A percentile compares a stretch with the other conserved stretches of the same genome.
These are phyloP conservation scores for Lachnellula willkommii DNA, from an alignment of 2,329 filamentous ascomycete species.

Conservation along the genomic window DNA sequence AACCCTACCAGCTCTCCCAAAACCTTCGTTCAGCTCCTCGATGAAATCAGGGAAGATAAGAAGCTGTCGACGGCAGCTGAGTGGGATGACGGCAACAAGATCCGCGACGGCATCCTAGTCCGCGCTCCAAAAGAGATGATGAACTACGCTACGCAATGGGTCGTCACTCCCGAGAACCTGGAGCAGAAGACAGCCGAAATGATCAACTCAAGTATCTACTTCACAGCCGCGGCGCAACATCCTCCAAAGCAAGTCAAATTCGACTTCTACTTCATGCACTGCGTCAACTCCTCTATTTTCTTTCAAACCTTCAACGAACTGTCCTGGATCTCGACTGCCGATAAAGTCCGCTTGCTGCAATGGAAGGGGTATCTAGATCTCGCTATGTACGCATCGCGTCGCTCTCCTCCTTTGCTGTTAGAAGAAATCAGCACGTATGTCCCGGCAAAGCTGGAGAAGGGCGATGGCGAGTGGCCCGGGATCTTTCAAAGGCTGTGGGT, in stretches of 20 bases:
- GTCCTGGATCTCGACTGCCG: conserved; percentile 52
- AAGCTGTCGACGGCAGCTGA: conserved; percentile 50
- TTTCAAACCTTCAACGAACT: conserved; percentile 63
- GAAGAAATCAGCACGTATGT: conserved; percentile 57
- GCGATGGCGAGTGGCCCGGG: conserved; percentile 30
- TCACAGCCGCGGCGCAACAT: conserved; percentile 50
- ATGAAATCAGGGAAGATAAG: conserved; percentile 50
- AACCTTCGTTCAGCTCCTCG: conserved; percentile 54
- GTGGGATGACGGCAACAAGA: conserved; percentile 55
- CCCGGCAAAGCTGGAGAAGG: conserved; percentile 36
- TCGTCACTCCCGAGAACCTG: conserved; percentile 45
- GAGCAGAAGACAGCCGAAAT: conserved; percentile 58
- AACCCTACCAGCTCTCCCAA: conserved; percentile 30
- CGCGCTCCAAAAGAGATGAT: conserved; percentile 61
- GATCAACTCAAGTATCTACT: conserved; percentile 56
- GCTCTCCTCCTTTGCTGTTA: conserved; percentile 53
- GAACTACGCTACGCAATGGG: conserved; percentile 53
- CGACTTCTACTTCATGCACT: conserved; percentile 82
- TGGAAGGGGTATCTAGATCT: conserved; percentile 77
- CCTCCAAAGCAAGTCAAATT: conserved; percentile 63
- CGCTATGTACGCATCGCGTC: conserved; percentile 65
- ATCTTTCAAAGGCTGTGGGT: conserved; percentile 44
- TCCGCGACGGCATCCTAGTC: conserved; percentile 62
- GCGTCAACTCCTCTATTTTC: conserved; percentile 65
- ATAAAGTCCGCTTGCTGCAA: conserved; percentile 68